These are phyloP conservation scores for Moringa oleifera DNA, from an alignment of 345 rosid genomes.

Conservation along the genomic window DNA sequence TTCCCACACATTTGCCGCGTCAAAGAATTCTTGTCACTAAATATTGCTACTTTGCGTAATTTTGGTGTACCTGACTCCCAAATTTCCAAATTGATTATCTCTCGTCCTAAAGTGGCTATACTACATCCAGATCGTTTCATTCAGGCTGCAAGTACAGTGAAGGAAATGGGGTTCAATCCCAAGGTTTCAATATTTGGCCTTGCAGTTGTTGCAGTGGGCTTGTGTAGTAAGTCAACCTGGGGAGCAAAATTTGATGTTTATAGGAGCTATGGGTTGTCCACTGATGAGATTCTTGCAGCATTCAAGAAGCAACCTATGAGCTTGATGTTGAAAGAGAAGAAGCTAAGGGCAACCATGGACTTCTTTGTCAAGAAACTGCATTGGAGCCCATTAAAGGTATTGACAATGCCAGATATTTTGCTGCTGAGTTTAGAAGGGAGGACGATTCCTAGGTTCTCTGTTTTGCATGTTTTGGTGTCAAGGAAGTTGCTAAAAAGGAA, in stretches of 20 bases:
- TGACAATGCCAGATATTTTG: neutral
- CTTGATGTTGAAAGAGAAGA: neutral
- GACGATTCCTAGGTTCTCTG: neutral
- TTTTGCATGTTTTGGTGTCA: conserved; percentile 2
- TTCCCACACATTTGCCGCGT: neutral
- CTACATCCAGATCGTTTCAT: neutral
- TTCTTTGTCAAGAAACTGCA: conserved; percentile 1
- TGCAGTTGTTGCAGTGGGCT: neutral
- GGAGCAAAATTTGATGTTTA: neutral
- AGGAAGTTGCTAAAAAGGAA: neutral
- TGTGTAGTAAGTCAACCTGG: neutral
- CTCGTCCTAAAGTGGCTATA: neutral
- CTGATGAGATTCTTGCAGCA: neutral
- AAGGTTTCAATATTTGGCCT: neutral
- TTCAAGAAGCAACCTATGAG: conserved; percentile 3
- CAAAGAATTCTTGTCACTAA: neutral
- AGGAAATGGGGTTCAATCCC: neutral
- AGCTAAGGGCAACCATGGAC: neutral
- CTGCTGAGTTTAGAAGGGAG: neutral
- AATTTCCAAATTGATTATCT: neutral
- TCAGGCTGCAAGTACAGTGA: neutral
- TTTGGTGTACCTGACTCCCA: neutral
- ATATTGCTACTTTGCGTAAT: neutral
- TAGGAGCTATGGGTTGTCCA: conserved; percentile 4
- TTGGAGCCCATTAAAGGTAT: neutral